Evolutionary conservation across 176 grass and related monocot species (phyloP), one percentile per base, ranked within the genome.

Genomic region (Oryza punctata): DNA sequence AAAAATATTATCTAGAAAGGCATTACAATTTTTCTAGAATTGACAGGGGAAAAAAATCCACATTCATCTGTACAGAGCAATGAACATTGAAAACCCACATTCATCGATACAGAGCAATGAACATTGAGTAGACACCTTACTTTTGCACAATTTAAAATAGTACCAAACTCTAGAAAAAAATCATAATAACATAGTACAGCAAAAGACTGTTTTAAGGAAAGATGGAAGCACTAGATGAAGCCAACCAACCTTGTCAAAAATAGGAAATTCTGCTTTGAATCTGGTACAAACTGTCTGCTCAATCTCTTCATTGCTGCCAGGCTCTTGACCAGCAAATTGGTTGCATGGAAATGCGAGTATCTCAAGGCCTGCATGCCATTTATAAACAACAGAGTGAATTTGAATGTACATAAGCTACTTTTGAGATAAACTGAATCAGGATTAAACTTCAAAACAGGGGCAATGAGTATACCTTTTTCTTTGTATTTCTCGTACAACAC

Each of bases 311-410:
- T 85, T 94, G 87, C 78, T 91, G 63, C 92, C 92, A 61, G 92
- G 92, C 69, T 94, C 89, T 75, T 94, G 92, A 73, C 92, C 69
- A 66, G 50, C 76, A 85, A 94, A 94, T 32, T 94, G 90, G 50
- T 92, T 95, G 90, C 93, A 95, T 3, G 93, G 90, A 90, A 90
- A 92, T 83, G 93, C 90, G 41, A 92, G 78, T 88, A 95, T 95
- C 85, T 95, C 90, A 32, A 95, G 82, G 13, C 82, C 93, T 90
- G 47, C 13, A 40, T 7, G 23, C 11, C 54, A 43, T 54, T 61
- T 2, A 69, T 27, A 73, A 38, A 38, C 54, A 63, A 78, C 14
- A 30, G 24, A 49, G 16, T 16, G 23, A 77, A 28, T 30, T 12
- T 21, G 70, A 61, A 50, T 49, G 38, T 69, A 37, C 1, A 63